Evolutionary conservation across 106 monocot genomes (phyloP), one percentile per base, ranked within the genome.

Genomic region (Acorus calamus): DNA sequence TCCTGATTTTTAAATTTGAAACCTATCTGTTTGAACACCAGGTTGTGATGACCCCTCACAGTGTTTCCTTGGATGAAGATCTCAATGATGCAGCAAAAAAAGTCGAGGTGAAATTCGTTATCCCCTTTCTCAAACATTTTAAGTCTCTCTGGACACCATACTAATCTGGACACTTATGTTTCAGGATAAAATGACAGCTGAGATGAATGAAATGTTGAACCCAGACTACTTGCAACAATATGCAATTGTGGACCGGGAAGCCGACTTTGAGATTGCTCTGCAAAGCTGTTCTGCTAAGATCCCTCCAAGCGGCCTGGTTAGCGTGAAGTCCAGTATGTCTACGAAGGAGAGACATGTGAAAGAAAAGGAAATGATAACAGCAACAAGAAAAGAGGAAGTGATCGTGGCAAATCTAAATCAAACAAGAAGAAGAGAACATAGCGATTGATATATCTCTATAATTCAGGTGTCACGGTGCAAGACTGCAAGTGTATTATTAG

Each of bases 21-120:
- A 28, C 28, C 28, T 28, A 28, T 28, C 28, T 28, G 28, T 28
- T 28, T 28, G 28, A 28, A 28, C 28, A 28, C 8, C 44, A 96
- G 85, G 81, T 80, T 70, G 55, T 55, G 9, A 14, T 86, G 73
- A 43, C 69, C 9, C 92, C 92, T 69, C 88, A 70, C 60, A 66
- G 68, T 61, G 70, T 68, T 56, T 87, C 98, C 8, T 43, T 98
- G 13, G 88, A 98, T 69, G 98, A 92, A 60, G 96, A 88, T 69
- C 92, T 92, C 42, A 70, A 79, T 41, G 83, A 87, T 51, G 98
- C 71, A 47, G 81, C 87, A 13, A 83, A 49, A 44, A 83, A 88
- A 83, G 92, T 83, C 41, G 73, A 55, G 74, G 98, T 92, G 44
- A 64, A 10, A 14, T 57, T 55, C 1, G 28, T 10, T 55, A 46